Base-by-base conservation (phyloP, 352 stramenopile genomes). In the Phytopythium delawarense region DNA sequence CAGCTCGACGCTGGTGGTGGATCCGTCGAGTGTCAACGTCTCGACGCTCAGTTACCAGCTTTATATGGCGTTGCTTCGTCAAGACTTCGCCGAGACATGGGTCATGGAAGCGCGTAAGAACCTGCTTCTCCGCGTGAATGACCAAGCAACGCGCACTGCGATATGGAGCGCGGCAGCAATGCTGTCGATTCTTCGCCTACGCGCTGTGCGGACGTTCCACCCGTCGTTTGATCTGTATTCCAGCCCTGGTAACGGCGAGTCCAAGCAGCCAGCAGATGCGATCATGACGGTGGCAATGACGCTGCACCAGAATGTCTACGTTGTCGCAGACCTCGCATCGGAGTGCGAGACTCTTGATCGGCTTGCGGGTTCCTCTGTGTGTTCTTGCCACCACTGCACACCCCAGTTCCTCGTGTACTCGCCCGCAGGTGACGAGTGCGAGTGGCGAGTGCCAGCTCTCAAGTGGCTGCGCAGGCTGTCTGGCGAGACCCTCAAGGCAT, bases 61-160 rank as follows among this genome's bases (percentile, higher is more conserved):
- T 7, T 35, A 49, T 12, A 0, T 46, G 13, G 35, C 34, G 25
- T 8, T 59, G 34, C 18, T 49, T 23, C 37, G 34, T 7, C 13
- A 34, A 16, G 37, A 50, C 37, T 23, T 34, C 37, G 25, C 21
- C 0, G 53, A 59, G 23, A 59, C 34, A 21, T 59, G 53, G 53
- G 30, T 13, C 34, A 59, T 59, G 53, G 53, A 59, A 21, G 53
- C 37, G 4, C 35, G 53, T 21, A 59, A 59, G 37, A 59, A 59
- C 37, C 12, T 59, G 35, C n/a, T 59, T 15, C 53, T 59, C 12
- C 53, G 53, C 3, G 23, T 49, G 21, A 37, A 25, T 13, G 34
- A 4, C 11, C 30, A 46, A 3, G 15, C 37, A 5, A 15, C 15
- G 21, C 35, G 23, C 0, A 11, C 39, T 5, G 4, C n/a, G 9